Evolutionary conservation across 169 alveolate species (phyloP).

Genomic region (Cryptosporidium xiaoi): DNA sequence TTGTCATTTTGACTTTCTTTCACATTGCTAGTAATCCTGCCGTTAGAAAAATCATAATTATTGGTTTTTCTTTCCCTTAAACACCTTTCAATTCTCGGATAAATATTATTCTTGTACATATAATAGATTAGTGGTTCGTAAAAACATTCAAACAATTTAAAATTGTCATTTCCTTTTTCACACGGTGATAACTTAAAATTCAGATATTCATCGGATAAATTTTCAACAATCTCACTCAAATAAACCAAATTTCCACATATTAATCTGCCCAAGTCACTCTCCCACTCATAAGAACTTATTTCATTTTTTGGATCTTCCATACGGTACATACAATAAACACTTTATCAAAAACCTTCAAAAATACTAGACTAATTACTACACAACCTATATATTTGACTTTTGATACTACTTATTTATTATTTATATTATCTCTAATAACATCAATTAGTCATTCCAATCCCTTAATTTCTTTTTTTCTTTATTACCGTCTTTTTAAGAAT

Average conservation of each 20-base stretch:
- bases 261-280: conserved; percentile 44
- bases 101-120: conserved; percentile 32
- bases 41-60: too few species aligned
- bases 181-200: background rate
- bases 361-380: background rate
- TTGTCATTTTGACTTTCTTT: too few species aligned
- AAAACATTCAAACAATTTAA: conserved; percentile 45
- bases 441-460: background rate
- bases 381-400: background rate
- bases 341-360: background rate
- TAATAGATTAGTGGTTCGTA: conserved; percentile 53
- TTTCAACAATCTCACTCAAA: conserved; percentile 23
- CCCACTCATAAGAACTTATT: conserved; percentile 70
- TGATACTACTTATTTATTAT: too few species aligned
- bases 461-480: background rate
- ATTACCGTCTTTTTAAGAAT: conserved; percentile 22
- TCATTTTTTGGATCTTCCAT: conserved; percentile 12
- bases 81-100: conserved; percentile 1
- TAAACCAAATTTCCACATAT: conserved; percentile 54
- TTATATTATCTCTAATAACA: background rate
- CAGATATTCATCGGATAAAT: conserved; percentile 34
- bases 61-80: too few species aligned
- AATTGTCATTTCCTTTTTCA: background rate
- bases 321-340: background rate
- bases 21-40: too few species aligned